A percentile compares a stretch with the other conserved stretches of the same genome.
Conservation (phyloP, 176 grass and related monocot species). For the Carex littledalei region DNA sequence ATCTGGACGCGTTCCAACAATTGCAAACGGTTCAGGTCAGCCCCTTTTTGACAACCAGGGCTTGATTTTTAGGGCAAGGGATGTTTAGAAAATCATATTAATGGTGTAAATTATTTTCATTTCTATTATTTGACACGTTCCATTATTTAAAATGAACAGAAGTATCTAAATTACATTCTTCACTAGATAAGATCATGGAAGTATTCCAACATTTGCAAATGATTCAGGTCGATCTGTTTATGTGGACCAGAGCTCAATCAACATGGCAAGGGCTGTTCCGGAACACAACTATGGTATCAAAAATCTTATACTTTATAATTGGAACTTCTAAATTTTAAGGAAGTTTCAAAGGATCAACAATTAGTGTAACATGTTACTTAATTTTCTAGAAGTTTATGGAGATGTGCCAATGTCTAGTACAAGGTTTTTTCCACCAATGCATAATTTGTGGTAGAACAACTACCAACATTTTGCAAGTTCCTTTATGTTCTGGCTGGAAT, state of each 20-base stretch:
- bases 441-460: neutral
- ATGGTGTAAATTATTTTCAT: neutral
- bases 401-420: neutral
- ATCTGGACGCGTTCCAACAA: constrained; percentile 29
- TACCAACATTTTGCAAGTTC: neutral
- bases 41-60: constrained; percentile 32
- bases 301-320: constrained; percentile 25
- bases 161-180: neutral
- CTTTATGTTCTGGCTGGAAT: neutral
- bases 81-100: constrained; percentile 39
- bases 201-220: constrained; percentile 4
- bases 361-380: neutral
- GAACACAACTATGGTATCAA: constrained; percentile 25
- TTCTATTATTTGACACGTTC: neutral
- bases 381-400: constrained; percentile 10
- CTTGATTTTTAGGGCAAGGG: constrained; percentile 38
- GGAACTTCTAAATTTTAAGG: constrained; percentile 7
- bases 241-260: constrained; percentile 28
- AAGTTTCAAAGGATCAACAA: constrained; percentile 25
- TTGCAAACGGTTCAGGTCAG: constrained; percentile 53
- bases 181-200: neutral
- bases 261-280: constrained; percentile 7
- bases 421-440: neutral
- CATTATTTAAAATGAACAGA: neutral
- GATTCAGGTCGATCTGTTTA: constrained; percentile 27